These are phyloP conservation scores for Cercophora sp. DNA, from an alignment of 495 filamentous ascomycete genomes.

Conservation along the genomic window DNA sequence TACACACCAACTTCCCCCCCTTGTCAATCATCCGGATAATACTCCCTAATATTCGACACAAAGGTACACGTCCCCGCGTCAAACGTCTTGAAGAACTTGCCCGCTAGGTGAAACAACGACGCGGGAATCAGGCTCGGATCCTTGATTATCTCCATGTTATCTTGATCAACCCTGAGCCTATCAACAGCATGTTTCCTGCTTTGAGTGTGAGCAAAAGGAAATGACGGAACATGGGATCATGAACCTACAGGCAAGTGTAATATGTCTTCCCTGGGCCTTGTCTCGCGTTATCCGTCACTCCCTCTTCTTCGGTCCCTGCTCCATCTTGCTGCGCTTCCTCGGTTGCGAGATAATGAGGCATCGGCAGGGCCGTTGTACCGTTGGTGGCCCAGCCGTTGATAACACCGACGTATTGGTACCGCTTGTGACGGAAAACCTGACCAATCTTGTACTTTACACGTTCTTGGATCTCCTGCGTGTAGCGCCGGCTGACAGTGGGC, in stretches of 20 bases:
- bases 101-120: slow-evolving; percentile 64
- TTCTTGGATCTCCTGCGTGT: slow-evolving; percentile 34
- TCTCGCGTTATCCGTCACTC: slow-evolving; percentile 45
- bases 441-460: slow-evolving; percentile 70
- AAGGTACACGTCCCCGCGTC: slow-evolving; percentile 62
- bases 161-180: slow-evolving; percentile 76
- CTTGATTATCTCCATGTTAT: slow-evolving; percentile 69
- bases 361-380: slow-evolving; percentile 26
- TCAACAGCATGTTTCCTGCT: slow-evolving; percentile 30
- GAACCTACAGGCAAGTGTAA: slow-evolving; percentile 76
- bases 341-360: slow-evolving; percentile 31
- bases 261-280: slow-evolving; percentile 62
- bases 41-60: slow-evolving; percentile 79
- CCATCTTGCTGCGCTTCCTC: slow-evolving; percentile 47
- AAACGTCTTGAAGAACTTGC: slow-evolving; percentile 87
- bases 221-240: too few species aligned
- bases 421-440: slow-evolving; percentile 76
- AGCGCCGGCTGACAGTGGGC: slow-evolving; percentile 50
- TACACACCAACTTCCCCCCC: too few species aligned
- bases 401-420: slow-evolving; percentile 74
- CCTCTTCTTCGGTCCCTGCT: slow-evolving; percentile 51
- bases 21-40: slow-evolving; percentile 77
- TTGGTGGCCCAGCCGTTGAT: slow-evolving; percentile 81
- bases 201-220: not conserved
- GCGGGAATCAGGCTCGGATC: slow-evolving; percentile 40